Conservation (phyloP, 495 filamentous ascomycete genomes). For the Talaromyces thailandensis region DNA sequence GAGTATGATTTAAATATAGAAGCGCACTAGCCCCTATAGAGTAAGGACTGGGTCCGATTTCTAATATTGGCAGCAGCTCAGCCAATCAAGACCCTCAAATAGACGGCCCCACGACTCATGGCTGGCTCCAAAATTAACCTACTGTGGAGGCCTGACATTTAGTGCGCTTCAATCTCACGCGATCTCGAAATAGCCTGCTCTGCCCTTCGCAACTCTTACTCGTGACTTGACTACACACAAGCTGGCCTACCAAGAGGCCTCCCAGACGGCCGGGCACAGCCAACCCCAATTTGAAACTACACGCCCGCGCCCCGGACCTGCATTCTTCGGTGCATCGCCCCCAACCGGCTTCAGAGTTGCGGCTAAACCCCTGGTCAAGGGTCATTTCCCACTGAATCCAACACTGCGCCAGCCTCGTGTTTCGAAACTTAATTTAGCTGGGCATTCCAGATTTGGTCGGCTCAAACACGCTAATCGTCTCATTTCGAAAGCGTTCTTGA, state of each 20-base stretch:
- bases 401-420: background rate
- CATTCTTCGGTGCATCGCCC: conserved; percentile 2
- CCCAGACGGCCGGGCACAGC: background rate
- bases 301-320: conserved; percentile 1
- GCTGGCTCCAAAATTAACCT: background rate
- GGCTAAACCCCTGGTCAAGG: background rate
- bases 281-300: background rate
- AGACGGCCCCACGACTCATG: background rate
- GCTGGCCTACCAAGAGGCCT: background rate
- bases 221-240: no score
- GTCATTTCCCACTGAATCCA: background rate
- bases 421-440: conserved; percentile 1
- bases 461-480: conserved; percentile 3
- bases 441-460: background rate
- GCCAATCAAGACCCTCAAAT: background rate
- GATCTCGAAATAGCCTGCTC: conserved; percentile 1
- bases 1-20: background rate
- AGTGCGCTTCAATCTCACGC: background rate
- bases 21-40: background rate
- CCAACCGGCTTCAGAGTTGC: conserved; percentile 1
- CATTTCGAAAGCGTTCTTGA: background rate
- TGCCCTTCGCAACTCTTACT: background rate
- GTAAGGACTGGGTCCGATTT: conserved; percentile 1
- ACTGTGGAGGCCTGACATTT: background rate
- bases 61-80: background rate